Base-by-base conservation (phyloP, 805 yeast genomes). In the Barnettozyma sp. region DNA sequence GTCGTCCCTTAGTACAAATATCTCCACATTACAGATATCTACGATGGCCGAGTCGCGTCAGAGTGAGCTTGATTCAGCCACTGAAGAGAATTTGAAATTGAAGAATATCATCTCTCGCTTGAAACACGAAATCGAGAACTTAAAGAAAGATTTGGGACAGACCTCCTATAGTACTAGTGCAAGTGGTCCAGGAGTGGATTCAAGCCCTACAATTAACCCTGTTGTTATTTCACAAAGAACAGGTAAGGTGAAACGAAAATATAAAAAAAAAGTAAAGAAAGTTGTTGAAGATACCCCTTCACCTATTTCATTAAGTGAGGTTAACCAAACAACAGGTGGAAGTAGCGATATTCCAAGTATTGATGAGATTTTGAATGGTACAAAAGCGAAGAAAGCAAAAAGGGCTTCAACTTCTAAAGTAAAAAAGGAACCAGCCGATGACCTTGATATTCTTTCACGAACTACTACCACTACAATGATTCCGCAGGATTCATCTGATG, bases 11-110 rank as follows among this genome's bases (percentile, higher is more conserved):
- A 28, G 32, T 14, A 25, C 30, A 10, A 43, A 32, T 17, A 33
- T 32, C 7, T 34, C 35, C n/a, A 40, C 30, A 16, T 21, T 29
- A 15, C 35, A 35, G 22, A 35, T 30, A 19, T 36, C 35, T n/a
- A 17, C 12, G 13, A 43, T 46, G 25, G 52, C 62, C 8, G 54
- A 58, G 7, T 40, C 37, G 8, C 40, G 66, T 33, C 59, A 60
- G 30, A 41, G 45, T 30, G 70, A 67, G 44, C 41, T 67, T n/a
- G 66, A 63, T 34, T 54, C 52, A 28, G 69, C 67, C 6, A 56
- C 66, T 3, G 59, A 61, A 35, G 72, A 67, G 47, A 67, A 67
- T 43, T 64, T 59, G 34, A 66, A 65, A 40, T 49, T 67, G 39
- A 64, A 65, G 41, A 63, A 59, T 31, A 63, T 67, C 4, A 52